These are phyloP conservation scores for Nemophila menziesii DNA, from an alignment of 257 asterid species.

Conservation along the genomic window DNA sequence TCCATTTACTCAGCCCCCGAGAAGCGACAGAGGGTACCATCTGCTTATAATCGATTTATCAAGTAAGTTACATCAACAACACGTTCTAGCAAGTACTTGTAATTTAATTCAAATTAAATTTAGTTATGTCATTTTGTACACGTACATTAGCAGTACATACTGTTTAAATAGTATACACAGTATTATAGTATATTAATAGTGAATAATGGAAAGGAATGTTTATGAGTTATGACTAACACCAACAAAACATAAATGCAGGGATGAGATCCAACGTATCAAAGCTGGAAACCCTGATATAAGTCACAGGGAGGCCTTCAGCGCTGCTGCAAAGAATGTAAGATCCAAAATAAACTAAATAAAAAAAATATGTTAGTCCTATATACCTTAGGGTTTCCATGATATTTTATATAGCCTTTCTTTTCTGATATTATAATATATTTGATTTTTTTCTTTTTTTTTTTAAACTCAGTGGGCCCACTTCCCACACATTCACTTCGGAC, in stretches of 20 bases:
- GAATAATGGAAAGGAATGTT: neutral
- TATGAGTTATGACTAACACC: too few species aligned
- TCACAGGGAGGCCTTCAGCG: slow-evolving; percentile 99
- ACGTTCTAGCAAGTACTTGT: too few species aligned
- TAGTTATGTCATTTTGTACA: neutral
- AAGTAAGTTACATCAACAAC: slow-evolving; percentile 55
- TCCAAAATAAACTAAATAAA: slow-evolving; percentile 25
- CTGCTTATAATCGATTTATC: slow-evolving; percentile 96
- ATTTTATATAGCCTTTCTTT: slow-evolving; percentile 5
- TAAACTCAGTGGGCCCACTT: slow-evolving; percentile 92
- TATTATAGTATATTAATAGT: neutral
- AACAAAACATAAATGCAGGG: slow-evolving; percentile 36
- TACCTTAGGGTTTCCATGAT: neutral
- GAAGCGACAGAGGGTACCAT: slow-evolving; percentile 97
- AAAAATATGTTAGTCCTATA: slow-evolving; percentile 1
- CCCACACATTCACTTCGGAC: slow-evolving; percentile 99
- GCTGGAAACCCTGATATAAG: slow-evolving; percentile 99
- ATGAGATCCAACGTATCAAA: slow-evolving; percentile 99
- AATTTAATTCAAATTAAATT: neutral
- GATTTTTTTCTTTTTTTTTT: neutral
- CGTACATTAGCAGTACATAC: neutral
- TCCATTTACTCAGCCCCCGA: slow-evolving; percentile 69
- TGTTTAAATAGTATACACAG: too few species aligned
- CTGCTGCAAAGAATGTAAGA: slow-evolving; percentile 99
- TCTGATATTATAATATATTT: neutral